Conservation (phyloP, 2,329 filamentous ascomycete species). For the Alternaria infectoria region DNA sequence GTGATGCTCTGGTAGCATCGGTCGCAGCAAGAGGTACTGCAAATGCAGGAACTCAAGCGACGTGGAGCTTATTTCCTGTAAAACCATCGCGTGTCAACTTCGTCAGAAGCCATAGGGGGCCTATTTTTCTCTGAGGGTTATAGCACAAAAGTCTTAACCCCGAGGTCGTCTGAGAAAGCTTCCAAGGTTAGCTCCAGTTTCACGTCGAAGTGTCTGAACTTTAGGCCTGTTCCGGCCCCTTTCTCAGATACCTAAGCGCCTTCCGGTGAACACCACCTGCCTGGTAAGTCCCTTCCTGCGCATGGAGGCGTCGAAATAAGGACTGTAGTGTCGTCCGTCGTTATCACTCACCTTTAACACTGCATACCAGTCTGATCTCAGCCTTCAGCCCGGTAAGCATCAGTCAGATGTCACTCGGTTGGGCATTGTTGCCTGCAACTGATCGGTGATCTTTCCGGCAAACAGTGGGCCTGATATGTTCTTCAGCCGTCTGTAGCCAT, state of each 20-base stretch:
- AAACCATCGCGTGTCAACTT: background rate
- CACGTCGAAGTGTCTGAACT: background rate
- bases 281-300: background rate
- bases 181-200: background rate
- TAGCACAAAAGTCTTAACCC: background rate
- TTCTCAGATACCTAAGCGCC: background rate
- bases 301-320: background rate
- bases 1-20: background rate
- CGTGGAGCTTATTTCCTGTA: background rate
- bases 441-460: background rate
- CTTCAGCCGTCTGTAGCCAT: background rate
- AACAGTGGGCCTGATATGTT: background rate
- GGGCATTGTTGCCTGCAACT: background rate
- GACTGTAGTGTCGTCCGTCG: background rate
- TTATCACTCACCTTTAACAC: background rate
- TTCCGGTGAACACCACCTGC: background rate
- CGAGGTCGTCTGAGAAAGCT: background rate
- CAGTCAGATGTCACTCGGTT: background rate
- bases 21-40: background rate
- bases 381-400: background rate
- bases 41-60: background rate
- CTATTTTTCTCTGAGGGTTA: background rate
- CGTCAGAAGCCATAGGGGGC: background rate
- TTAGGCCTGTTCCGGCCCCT: background rate
- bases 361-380: background rate